phyloP scores from a whole-genome alignment of 345 rosid species.

The Lepidium africanum region DNA sequence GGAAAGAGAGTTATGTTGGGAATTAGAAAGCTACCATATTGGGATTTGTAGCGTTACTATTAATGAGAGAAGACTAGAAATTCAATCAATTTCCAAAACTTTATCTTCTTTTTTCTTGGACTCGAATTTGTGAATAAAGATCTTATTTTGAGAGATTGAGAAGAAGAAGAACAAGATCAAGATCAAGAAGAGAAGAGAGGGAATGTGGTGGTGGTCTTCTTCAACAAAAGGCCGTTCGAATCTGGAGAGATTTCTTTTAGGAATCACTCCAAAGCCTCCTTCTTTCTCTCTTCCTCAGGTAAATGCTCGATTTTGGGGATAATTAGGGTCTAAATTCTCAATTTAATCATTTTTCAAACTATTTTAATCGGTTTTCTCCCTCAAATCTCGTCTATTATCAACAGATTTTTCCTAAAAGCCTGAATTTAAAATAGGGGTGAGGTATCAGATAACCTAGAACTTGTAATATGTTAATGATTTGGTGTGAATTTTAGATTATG shows the following conservation, averaged over 20 bases:
- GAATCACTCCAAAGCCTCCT: constrained; percentile 31
- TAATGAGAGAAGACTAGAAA: constrained; percentile 17
- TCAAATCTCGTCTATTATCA: not conserved
- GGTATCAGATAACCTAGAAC: constrained; percentile 14
- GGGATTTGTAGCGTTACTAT: constrained; percentile 6
- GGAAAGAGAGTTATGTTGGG: constrained; percentile 15
- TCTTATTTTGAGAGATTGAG: not conserved
- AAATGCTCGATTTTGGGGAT: not conserved
- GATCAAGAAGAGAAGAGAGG: not conserved
- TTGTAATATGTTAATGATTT: not conserved
- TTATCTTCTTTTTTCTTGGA: not conserved
- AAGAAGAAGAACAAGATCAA: not conserved
- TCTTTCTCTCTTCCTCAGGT: constrained; percentile 23
- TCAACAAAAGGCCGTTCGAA: constrained; percentile 27
- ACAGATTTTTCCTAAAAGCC: not conserved
- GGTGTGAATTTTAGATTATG: constrained; percentile 1
- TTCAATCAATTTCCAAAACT: constrained; percentile 7
- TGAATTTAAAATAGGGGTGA: constrained; percentile 1
- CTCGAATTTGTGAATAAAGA: not conserved
- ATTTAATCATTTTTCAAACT: not conserved
- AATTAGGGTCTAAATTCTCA: not conserved
- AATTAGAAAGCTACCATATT: constrained; percentile 21
- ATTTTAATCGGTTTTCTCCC: not conserved
- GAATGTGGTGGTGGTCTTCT: constrained; percentile 33
- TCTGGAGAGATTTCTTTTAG: constrained; percentile 28